Conservation (phyloP, 2,329 filamentous ascomycete species). For the Laburnicola sp. region DNA sequence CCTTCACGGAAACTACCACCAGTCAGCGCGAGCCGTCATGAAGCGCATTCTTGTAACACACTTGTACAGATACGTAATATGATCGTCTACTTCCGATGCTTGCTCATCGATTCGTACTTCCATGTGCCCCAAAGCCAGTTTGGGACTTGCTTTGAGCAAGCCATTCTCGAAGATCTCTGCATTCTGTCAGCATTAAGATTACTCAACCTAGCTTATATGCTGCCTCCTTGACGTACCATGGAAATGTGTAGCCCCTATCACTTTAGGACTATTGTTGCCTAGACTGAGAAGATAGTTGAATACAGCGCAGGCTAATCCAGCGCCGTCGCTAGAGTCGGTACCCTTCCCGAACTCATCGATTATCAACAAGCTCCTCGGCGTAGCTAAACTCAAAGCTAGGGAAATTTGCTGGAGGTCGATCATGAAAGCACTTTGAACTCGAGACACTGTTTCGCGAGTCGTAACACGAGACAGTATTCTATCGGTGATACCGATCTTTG, state of each 20-base stretch:
- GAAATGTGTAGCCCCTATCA: constrained; percentile 65
- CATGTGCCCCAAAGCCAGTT: constrained; percentile 70
- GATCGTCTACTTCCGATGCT: constrained; percentile 58
- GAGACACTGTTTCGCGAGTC: constrained; percentile 69
- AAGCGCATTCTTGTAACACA: constrained; percentile 25
- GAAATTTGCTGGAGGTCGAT: constrained; percentile 88
- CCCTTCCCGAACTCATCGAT: constrained; percentile 89
- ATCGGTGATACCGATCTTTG: constrained; percentile 83
- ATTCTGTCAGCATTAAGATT: constrained; percentile 46
- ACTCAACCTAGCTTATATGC: constrained; percentile 33
- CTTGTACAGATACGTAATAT: constrained; percentile 76
- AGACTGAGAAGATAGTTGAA: constrained; percentile 60
- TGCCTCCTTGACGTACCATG: constrained; percentile 51
- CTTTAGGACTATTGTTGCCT: constrained; percentile 57
- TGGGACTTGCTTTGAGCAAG: constrained; percentile 56
- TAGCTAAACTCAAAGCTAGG: constrained; percentile 73
- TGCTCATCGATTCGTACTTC: constrained; percentile 64
- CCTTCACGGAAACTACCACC: constrained; percentile 58
- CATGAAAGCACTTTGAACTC: constrained; percentile 69
- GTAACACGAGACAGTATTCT: constrained; percentile 87
- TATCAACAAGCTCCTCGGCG: constrained; percentile 76
- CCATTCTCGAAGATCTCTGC: constrained; percentile 70
- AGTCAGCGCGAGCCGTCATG: constrained; percentile 15
- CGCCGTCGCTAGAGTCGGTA: constrained; percentile 65
- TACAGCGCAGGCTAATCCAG: constrained; percentile 64